Base-by-base conservation (phyloP, 352 stramenopile genomes). In the Globisporangium acanthophoron region DNA sequence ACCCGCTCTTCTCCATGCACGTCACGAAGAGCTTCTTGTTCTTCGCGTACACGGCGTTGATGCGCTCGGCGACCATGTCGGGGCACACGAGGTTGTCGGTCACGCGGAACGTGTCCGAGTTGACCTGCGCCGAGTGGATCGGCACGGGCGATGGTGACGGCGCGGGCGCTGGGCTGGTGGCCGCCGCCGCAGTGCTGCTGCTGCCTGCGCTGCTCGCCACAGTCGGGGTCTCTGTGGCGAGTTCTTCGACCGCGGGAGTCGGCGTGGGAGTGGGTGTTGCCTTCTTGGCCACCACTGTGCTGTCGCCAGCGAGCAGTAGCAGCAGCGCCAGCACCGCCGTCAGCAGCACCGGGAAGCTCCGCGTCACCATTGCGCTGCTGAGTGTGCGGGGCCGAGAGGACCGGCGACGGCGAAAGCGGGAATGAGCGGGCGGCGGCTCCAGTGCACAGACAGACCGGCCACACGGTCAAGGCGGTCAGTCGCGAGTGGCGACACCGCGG, bases 21-120 rank as follows among this genome's bases (percentile, higher is more conserved):
- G 58, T 64, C 56, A 72, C 59, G 58, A 87, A 80, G 47, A 83
- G 59, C 29, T 61, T 71, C 50, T 69, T 64, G 54, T 90, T 90
- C 21, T 67, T 66, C 18, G 62, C 63, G 59, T 73, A 85, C 47
- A 88, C 63, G 46, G 67, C 65, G 18, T 74, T 53, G 54, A 90
- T 64, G 4, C 54, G 64, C 15, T 60, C 20, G 18, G 78, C 52
- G 59, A 80, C 75, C 15, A 60, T 44, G 37, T 70, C 66, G 27
- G 75, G 58, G 45, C 74, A 84, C 41, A 75, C 70, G 59, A 78
- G 69, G 45, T 56, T 74, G 60, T 78, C 65, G 21, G 79, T 68
- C 43, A 82, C 58, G 15, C 67, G 70, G 62, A 85, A 85, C 18
- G 63, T 80, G 47, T 69, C 61, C 33, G 75, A 85, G 53, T 66